Base-by-base conservation (phyloP, 2,329 filamentous ascomycete species). In the Fusarium marasasianum region DNA sequence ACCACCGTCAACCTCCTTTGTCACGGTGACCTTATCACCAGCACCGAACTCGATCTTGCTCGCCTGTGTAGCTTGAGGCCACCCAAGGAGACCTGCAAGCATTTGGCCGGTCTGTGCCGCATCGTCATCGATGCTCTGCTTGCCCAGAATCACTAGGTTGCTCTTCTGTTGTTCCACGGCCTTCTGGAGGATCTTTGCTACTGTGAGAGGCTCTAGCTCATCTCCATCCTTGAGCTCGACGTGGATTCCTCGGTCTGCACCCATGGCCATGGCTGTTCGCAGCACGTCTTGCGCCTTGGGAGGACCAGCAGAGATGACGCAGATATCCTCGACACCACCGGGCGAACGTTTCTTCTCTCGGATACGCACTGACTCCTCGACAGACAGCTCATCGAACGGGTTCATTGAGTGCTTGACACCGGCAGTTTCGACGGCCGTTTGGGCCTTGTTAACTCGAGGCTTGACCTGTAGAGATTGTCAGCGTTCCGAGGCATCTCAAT, bases 341-440 rank as follows among this genome's bases (percentile, higher is more conserved):
- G 91, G 89, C 24, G 91, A 90, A 63, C 85, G 83, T 83, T 94
- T 93, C 87, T 94, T 93, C 84, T 98, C 96, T 83, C 96, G 95
- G 81, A 99, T 93, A 45, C 94, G 94, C 58, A 98, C 94, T 58
- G 95, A 94, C 87, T 98, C 96, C 86, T 99, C 96, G 83, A 99
- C 91, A 48, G 95, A 97, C 80, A 99, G 93, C 84, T 99, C 96
- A 87, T 99, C 96, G 86, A 99, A 99, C 26, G 96, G 96, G 88
- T 98, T 99, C 91, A 99, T 96, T 82, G 92, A 95, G 89, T 98
- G 96, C 86, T 98, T 98, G 80, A 98, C 95, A 77, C 94, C 94
- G 74, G 92, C 89, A 63, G 94, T 98, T 85, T 98, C 96, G 84
- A 99, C 93, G 81, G 91, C 96, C 71, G 96, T 98, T 84, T 90